A percentile compares a stretch with the other conserved stretches of the same genome.
phyloP scores from a whole-genome alignment of 192 early-diverging fungal species.

The Jimgerdemannia flammicorona region DNA sequence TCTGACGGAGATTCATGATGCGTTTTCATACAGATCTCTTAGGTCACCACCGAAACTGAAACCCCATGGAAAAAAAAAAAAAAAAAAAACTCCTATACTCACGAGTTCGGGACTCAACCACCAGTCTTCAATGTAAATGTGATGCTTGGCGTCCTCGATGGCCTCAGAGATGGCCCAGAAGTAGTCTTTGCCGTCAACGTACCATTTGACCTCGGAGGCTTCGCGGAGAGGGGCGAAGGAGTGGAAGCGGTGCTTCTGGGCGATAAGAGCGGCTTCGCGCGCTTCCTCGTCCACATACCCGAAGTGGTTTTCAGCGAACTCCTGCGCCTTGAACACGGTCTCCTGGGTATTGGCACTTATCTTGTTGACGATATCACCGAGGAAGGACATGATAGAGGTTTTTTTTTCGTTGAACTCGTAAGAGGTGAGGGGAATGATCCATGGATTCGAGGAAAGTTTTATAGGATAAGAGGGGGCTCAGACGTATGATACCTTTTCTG shows the following conservation, averaged over 20 bases:
- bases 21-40: too few species aligned
- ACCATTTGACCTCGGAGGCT: slow-evolving; percentile 59
- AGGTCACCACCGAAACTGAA: neutral
- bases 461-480: neutral
- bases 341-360: neutral
- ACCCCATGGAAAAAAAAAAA: neutral
- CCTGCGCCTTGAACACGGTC: neutral
- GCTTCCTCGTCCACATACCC: slow-evolving; percentile 26
- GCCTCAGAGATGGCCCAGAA: slow-evolving; percentile 72
- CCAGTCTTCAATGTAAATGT: slow-evolving; percentile 80
- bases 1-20: too few species aligned
- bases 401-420: neutral
- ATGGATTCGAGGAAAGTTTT: neutral
- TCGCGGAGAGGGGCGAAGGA: slow-evolving; percentile 75
- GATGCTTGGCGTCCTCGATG: slow-evolving; percentile 58
- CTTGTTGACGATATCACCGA: neutral
- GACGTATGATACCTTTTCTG: too few species aligned
- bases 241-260: slow-evolving; percentile 54
- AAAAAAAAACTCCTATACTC: slow-evolving; percentile 9
- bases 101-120: slow-evolving; percentile 82
- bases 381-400: neutral
- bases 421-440: neutral
- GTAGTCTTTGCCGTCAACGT: slow-evolving; percentile 77
- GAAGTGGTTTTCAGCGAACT: neutral
- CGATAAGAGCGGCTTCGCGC: slow-evolving; percentile 28